These are phyloP conservation scores for Amanita muscaria DNA, from an alignment of 768 basidiomycete genomes.

Conservation along the genomic window DNA sequence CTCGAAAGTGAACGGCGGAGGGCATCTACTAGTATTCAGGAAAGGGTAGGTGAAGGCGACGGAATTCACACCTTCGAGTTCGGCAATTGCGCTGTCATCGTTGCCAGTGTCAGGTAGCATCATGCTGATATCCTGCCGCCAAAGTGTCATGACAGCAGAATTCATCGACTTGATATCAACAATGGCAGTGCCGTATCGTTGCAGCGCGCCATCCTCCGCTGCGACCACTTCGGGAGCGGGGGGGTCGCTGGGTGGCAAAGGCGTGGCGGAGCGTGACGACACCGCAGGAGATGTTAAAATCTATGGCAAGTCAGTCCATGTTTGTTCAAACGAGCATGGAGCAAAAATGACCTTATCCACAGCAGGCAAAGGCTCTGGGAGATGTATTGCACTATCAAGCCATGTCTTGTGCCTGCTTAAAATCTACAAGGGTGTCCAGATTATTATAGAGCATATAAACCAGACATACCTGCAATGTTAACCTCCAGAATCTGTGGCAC, in stretches of 20 bases:
- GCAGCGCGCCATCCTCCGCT: slow-evolving; percentile 56
- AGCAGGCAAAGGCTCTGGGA: slow-evolving; percentile 13
- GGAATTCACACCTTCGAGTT: slow-evolving; percentile 41
- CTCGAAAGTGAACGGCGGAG: slow-evolving; percentile 43
- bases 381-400: slow-evolving; percentile 51
- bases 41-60: background rate
- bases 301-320: background rate
- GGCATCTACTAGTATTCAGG: slow-evolving; percentile 32
- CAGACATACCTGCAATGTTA: slow-evolving; percentile 73
- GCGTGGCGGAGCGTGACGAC: slow-evolving; percentile 43
- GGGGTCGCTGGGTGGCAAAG: slow-evolving; percentile 38
- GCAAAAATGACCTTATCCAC: background rate
- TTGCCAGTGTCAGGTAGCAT: slow-evolving; percentile 43
- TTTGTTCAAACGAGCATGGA: background rate
- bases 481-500: slow-evolving; percentile 79
- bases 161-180: slow-evolving; percentile 58
- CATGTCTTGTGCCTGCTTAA: slow-evolving; percentile 72
- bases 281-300: slow-evolving; percentile 15
- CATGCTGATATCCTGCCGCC: slow-evolving; percentile 57
- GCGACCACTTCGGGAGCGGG: slow-evolving; percentile 45
- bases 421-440: slow-evolving; percentile 41
- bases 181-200: slow-evolving; percentile 58
- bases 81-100: slow-evolving; percentile 22
- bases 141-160: slow-evolving; percentile 44
- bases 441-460: background rate